phyloP scores from a whole-genome alignment of 2,329 filamentous ascomycete genomes.

The Coniochaeta sp. region DNA sequence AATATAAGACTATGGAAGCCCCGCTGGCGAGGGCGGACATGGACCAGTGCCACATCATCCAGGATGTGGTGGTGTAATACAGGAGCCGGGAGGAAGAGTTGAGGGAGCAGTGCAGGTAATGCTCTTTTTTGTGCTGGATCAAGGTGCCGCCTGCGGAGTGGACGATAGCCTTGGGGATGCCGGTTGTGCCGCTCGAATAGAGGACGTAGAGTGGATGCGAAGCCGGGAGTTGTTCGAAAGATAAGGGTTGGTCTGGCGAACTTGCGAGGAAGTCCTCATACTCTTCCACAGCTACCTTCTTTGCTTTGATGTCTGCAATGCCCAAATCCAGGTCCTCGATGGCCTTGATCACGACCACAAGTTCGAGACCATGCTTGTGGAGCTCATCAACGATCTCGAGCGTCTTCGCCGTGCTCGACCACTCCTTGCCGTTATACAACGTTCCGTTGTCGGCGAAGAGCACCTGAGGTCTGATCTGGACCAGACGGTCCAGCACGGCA shows the following conservation, averaged over 20 bases:
- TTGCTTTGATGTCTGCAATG: conserved; percentile 30
- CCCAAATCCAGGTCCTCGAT: conserved; percentile 37
- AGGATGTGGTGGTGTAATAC: conserved; percentile 91
- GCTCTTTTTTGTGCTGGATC: conserved; percentile 96
- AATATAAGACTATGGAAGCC: conserved; percentile 79
- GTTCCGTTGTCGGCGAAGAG: conserved; percentile 84
- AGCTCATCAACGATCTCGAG: conserved; percentile 66
- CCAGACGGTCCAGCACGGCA: conserved; percentile 79
- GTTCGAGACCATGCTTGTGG: conserved; percentile 50
- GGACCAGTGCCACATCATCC: conserved; percentile 99
- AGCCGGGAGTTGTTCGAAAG: conserved; percentile 71
- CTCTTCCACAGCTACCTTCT: conserved; percentile 32
- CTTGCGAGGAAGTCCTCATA: conserved; percentile 37
- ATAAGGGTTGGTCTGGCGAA: conserved; percentile 37
- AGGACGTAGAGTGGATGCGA: conserved; percentile 91
- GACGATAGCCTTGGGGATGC: conserved; percentile 84
- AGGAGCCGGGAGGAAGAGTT: conserved; percentile 66
- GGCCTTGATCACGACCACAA: conserved; percentile 69
- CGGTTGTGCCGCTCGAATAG: conserved; percentile 88
- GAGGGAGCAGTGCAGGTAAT: conserved; percentile 79
- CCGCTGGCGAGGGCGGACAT: conserved; percentile 79
- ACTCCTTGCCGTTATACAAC: conserved; percentile 85
- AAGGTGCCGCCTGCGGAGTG: conserved; percentile 87
- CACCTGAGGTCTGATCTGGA: conserved; percentile 75
- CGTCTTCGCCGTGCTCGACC: conserved; percentile 74